A percentile compares a stretch with the other conserved stretches of the same genome.
Conservation (phyloP, 495 filamentous ascomycete species). For the Tuber calosporum region DNA sequence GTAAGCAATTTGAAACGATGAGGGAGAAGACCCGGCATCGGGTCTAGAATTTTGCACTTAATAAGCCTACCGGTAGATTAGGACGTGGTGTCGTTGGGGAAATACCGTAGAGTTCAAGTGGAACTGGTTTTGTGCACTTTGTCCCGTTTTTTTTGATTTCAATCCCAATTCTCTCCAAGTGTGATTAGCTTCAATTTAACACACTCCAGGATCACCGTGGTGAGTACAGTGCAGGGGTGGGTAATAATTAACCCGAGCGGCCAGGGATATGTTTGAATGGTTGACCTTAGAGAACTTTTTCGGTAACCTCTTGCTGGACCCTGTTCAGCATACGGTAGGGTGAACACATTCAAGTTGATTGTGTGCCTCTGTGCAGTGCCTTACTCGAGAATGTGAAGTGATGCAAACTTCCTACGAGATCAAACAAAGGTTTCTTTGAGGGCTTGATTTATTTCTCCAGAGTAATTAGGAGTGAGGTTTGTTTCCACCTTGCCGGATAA, state of each 20-base stretch:
- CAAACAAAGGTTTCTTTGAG: background rate
- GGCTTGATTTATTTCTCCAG: background rate
- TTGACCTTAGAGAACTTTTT: too few species aligned
- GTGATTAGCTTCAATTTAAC: background rate
- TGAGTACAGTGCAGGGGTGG: too few species aligned
- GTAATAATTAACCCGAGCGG: too few species aligned
- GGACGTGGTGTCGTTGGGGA: background rate
- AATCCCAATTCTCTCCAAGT: too few species aligned
- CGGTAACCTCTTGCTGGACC: too few species aligned
- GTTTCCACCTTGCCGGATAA: background rate
- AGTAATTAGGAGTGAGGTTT: background rate
- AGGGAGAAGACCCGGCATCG: background rate
- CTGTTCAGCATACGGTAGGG: background rate
- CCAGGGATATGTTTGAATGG: too few species aligned
- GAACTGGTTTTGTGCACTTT: background rate
- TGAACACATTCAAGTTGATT: background rate
- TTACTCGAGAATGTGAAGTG: background rate
- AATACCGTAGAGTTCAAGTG: background rate
- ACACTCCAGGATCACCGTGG: background rate
- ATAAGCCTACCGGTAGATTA: too few species aligned
- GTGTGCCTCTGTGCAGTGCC: too few species aligned
- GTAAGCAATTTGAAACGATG: background rate
- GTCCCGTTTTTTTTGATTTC: too few species aligned
- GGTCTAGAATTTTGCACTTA: background rate
- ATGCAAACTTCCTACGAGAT: too few species aligned